Conservation (phyloP, 2,329 filamentous ascomycete genomes). For the Fusarium keratoplasticum region DNA sequence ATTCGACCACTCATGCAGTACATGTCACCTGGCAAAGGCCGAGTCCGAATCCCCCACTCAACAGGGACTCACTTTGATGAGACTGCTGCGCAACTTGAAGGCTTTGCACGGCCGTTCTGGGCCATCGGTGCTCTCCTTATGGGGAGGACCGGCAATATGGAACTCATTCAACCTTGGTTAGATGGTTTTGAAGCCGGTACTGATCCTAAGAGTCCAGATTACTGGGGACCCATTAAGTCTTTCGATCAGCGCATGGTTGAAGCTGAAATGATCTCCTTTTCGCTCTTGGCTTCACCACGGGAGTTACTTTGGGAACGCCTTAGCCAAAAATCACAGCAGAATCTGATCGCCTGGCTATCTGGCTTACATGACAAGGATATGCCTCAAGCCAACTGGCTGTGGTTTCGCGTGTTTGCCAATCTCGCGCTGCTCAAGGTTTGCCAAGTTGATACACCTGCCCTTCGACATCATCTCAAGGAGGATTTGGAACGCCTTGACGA, state of each 20-base stretch:
- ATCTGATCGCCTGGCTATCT: constrained; percentile 54
- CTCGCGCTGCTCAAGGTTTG: constrained; percentile 56
- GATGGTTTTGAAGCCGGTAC: constrained; percentile 47
- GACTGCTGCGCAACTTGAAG: constrained; percentile 56
- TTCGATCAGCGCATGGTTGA: constrained; percentile 65
- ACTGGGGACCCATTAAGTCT: constrained; percentile 59
- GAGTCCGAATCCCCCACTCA: constrained; percentile 49
- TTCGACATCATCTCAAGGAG: neutral
- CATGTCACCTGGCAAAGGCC: constrained; percentile 48
- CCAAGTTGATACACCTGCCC: constrained; percentile 2
- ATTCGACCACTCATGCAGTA: constrained; percentile 47
- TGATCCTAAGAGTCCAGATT: constrained; percentile 49
- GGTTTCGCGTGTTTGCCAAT: constrained; percentile 62
- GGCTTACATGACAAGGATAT: constrained; percentile 56
- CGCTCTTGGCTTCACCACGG: constrained; percentile 56
- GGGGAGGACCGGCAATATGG: neutral
- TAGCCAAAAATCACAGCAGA: constrained; percentile 15
- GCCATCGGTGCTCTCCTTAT: constrained; percentile 5
- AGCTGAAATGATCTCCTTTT: constrained; percentile 60
- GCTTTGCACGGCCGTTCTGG: constrained; percentile 46
- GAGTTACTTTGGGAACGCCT: constrained; percentile 47
- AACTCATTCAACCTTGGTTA: constrained; percentile 40
- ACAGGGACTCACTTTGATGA: constrained; percentile 57
- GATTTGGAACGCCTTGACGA: neutral
- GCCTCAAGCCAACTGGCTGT: constrained; percentile 61